Evolutionary conservation across 148 eudicot genomes (phyloP).

Genomic region (Euryodendron excelsum): DNA sequence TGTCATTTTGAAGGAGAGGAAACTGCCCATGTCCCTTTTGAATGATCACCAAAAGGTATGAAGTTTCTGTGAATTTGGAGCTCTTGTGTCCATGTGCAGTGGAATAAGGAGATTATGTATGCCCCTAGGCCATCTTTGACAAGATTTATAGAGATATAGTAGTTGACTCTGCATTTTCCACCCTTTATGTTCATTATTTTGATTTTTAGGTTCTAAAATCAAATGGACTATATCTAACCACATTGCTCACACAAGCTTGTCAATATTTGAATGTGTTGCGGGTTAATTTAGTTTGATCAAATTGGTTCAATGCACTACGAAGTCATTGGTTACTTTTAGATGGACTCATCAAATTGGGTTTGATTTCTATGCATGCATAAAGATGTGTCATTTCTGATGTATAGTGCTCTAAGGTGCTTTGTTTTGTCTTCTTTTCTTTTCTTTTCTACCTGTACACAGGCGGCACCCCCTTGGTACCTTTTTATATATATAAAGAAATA

Average conservation of each 20-base stretch:
- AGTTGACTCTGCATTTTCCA: background rate
- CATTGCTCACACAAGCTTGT: background rate
- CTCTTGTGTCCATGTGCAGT: background rate
- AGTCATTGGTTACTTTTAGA: background rate
- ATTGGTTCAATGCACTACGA: background rate
- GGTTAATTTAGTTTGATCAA: background rate
- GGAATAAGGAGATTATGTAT: background rate
- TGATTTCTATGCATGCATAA: too few relatives aligned
- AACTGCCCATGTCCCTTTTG: conserved; percentile 83
- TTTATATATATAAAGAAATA: too few relatives aligned
- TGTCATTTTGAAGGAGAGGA: conserved; percentile 72
- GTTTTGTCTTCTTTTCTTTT: too few relatives aligned
- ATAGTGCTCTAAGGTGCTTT: too few relatives aligned
- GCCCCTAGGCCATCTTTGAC: background rate
- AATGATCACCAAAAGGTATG: conserved; percentile 81
- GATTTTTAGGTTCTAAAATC: background rate
- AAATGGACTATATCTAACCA: background rate
- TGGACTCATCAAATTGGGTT: background rate
- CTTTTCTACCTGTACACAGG: too few relatives aligned
- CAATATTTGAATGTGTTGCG: background rate
- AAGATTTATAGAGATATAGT: background rate
- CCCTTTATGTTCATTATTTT: background rate
- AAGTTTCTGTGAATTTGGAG: background rate
- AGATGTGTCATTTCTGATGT: too few relatives aligned
- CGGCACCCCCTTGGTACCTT: too few relatives aligned